phyloP scores from a whole-genome alignment of 2,329 filamentous ascomycete genomes.

The Aspergillus novofumigatus region DNA sequence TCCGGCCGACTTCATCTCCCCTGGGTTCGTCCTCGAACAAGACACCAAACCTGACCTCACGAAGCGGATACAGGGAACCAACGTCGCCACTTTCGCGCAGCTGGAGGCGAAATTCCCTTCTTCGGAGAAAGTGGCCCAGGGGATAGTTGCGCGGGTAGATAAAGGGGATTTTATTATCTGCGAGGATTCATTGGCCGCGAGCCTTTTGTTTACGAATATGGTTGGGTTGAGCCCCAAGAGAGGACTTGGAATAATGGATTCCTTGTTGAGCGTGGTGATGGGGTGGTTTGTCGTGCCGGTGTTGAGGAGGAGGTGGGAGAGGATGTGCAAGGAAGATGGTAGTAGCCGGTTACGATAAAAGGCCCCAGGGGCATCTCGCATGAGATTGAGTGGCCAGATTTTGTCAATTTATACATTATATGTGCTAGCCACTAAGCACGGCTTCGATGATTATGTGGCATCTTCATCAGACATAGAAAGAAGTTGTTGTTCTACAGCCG shows the following conservation, averaged over 20 bases:
- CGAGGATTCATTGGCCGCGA: background rate
- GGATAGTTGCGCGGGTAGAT: constrained; percentile 1
- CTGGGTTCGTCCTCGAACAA: constrained; percentile 3
- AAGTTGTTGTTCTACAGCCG: background rate
- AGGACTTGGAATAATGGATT: background rate
- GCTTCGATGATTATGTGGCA: background rate
- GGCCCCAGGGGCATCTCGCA: too few species aligned
- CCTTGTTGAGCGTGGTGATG: background rate
- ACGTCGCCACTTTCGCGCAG: constrained; percentile 1
- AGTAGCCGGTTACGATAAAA: too few species aligned
- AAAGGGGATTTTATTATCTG: constrained; percentile 3
- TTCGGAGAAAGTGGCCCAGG: background rate
- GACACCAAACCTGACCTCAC: constrained; percentile 2
- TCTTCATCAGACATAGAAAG: background rate
- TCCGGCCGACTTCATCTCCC: constrained; percentile 2
- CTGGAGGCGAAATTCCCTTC: constrained; percentile 1
- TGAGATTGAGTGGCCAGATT: too few species aligned
- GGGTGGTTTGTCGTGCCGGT: background rate
- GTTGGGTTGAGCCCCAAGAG: background rate
- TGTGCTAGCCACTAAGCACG: too few species aligned
- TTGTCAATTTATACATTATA: too few species aligned
- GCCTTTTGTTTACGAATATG: constrained; percentile 1
- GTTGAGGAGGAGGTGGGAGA: background rate
- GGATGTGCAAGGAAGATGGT: background rate
- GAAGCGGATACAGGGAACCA: constrained; percentile 3